Evolutionary conservation across 2,329 filamentous ascomycete species (phyloP), one percentile per base, ranked within the genome.

Genomic region (Fonsecaea nubica): DNA sequence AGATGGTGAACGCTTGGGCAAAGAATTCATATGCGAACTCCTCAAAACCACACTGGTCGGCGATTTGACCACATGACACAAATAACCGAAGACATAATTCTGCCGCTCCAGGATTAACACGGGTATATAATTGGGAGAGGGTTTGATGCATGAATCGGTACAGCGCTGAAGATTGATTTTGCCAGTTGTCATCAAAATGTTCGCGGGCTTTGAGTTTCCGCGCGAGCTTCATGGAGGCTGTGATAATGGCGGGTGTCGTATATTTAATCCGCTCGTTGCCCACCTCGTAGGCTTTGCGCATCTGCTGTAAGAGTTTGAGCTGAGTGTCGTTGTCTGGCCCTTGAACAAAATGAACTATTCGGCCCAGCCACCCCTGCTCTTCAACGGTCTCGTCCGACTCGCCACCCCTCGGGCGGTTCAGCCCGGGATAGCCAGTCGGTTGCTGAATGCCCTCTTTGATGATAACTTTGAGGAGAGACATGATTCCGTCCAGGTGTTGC

Each of bases 11-110:
- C 0, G 95, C 94, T 78, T 99, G 95, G 0, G 95, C 95, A 74
- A 97, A 98, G 82, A 96, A 99, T 76, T 99, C 95, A 77, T 99
- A 99, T 10, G 93, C 91, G 50, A 97, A 92, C 80, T 99, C 95
- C 77, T 99, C 94, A 72, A 96, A 96, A 1, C 91, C 91, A 10
- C 89, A 92, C 78, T 95, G 90, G 74, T 97, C 93, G 10, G 95
- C 93, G 36, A 96, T 91, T 80, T 97, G 93, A 25, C 95, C 95
- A 75, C 93, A 96, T 50, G 92, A 89, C 73, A 95, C 90, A 77
- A 98, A 99, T 15, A 98, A 84, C 2, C 95, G 91, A 57, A 99
- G 85, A 0, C 92, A 89, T 21, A 99, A 86, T 76, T 99, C 95
- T 0, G 94, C 92, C 12, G 92, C 90, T 32, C 91, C 91, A 8